Evolutionary conservation across 257 asterid species (phyloP).

Genomic region (Avicennia marina): DNA sequence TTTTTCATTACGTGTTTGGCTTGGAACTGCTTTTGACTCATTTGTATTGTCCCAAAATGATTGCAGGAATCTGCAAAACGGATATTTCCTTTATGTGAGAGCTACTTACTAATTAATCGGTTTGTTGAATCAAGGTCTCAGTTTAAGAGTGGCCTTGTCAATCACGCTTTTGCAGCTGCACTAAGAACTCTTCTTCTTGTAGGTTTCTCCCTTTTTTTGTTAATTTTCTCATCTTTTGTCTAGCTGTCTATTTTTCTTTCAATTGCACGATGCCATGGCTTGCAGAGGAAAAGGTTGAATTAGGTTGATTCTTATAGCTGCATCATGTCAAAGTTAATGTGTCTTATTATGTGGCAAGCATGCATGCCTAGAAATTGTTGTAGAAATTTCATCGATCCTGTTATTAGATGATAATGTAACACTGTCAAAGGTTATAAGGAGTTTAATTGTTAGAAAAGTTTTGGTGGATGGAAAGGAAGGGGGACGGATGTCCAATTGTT

Average conservation of each 20-base stretch:
- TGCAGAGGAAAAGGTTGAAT: background rate
- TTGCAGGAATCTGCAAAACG: slow-evolving; percentile 90
- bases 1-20: slow-evolving; percentile 3
- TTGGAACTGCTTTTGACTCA: slow-evolving; percentile 1
- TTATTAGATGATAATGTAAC: background rate
- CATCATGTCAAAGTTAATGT: background rate
- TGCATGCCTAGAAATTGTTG: background rate
- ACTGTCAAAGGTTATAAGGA: background rate
- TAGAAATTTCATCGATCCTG: slow-evolving; percentile 5
- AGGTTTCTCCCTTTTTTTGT: slow-evolving; percentile 32
- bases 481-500: background rate
- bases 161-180: slow-evolving; percentile 97
- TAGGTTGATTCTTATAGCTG: background rate
- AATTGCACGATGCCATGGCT: background rate
- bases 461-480: slow-evolving; percentile 6
- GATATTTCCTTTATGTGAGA: slow-evolving; percentile 81
- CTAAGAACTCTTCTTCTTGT: slow-evolving; percentile 86
- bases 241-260: too few relatives aligned
- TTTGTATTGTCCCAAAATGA: slow-evolving; percentile 5
- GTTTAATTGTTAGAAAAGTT: background rate
- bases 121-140: slow-evolving; percentile 92
- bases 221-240: background rate
- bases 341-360: slow-evolving; percentile 5
- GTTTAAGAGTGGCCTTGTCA: slow-evolving; percentile 86
- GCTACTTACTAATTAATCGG: slow-evolving; percentile 65